Evolutionary conservation across 2,329 filamentous ascomycete genomes (phyloP).

Genomic region (Penicillium glabrum): DNA sequence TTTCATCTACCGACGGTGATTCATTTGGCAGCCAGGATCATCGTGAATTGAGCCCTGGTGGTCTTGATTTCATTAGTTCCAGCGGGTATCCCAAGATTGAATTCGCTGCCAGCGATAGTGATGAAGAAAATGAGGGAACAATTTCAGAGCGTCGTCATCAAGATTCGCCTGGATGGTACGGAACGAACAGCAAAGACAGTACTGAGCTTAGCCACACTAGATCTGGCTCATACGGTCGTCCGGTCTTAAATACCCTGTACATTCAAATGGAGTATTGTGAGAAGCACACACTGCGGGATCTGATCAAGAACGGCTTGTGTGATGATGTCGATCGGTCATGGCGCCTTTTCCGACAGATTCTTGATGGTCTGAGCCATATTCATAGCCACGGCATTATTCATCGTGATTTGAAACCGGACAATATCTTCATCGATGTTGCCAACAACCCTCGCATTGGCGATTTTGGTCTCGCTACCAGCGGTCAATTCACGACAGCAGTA

Average conservation of each 20-base stretch:
- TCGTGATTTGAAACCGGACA: constrained; percentile 93
- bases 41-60: constrained; percentile 67
- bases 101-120: constrained; percentile 61
- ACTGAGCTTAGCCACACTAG: constrained; percentile 42
- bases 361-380: constrained; percentile 87
- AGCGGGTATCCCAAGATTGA: constrained; percentile 74
- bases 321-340: constrained; percentile 77
- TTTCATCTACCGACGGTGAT: constrained; percentile 56
- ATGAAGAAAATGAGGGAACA: constrained; percentile 44
- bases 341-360: constrained; percentile 85
- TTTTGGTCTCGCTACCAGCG: constrained; percentile 90
- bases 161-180: constrained; percentile 23
- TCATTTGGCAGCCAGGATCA: constrained; percentile 35
- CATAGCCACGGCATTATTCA: constrained; percentile 91
- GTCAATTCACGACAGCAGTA: constrained; percentile 56
- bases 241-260: constrained; percentile 75
- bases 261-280: constrained; percentile 99
- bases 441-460: constrained; percentile 96
- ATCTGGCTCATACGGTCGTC: constrained; percentile 51
- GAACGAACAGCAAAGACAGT: constrained; percentile 26
- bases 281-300: constrained; percentile 83
- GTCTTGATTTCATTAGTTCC: constrained; percentile 91
- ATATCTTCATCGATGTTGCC: constrained; percentile 89
- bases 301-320: constrained; percentile 74
- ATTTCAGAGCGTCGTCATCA: constrained; percentile 35